These are phyloP conservation scores for Mortierella sp. DNA, from an alignment of 371 early-diverging fungal genomes.

Conservation along the genomic window DNA sequence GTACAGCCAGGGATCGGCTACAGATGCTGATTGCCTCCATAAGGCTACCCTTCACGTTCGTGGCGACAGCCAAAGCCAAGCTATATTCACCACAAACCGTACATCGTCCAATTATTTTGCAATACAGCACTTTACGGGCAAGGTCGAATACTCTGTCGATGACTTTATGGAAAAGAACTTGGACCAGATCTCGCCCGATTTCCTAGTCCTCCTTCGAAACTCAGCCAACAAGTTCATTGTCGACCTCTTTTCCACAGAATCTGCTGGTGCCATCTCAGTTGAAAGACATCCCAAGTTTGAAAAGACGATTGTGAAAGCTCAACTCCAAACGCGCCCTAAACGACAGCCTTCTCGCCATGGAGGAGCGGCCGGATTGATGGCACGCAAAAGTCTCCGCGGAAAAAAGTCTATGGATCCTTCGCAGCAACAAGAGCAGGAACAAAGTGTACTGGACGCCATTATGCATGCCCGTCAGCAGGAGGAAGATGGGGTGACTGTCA, in stretches of 20 bases:
- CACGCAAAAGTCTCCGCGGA: constrained; percentile 10
- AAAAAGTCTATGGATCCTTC: not conserved
- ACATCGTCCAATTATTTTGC: constrained; percentile 58
- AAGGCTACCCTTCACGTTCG: constrained; percentile 59
- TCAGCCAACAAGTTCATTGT: constrained; percentile 75
- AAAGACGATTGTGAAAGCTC: constrained; percentile 71
- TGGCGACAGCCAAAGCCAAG: constrained; percentile 58
- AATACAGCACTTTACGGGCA: constrained; percentile 82
- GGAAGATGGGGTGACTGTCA: constrained; percentile 55
- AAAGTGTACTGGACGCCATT: constrained; percentile 16
- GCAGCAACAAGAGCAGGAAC: constrained; percentile 5
- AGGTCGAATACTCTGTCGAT: constrained; percentile 79
- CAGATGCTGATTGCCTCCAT: constrained; percentile 57
- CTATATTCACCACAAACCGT: constrained; percentile 56
- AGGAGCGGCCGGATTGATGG: constrained; percentile 8
- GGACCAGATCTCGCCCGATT: constrained; percentile 83
- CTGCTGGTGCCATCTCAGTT: constrained; percentile 57
- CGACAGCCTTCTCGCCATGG: constrained; percentile 57
- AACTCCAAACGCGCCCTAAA: constrained; percentile 65
- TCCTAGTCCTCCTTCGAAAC: constrained; percentile 85
- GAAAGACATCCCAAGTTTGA: constrained; percentile 71
- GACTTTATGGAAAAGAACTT: constrained; percentile 81
- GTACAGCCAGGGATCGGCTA: constrained; percentile 52
- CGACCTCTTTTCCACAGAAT: constrained; percentile 62
- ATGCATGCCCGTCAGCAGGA: constrained; percentile 36